phyloP scores from a whole-genome alignment of 2,329 filamentous ascomycete genomes.

The Trichoderma harzianum region DNA sequence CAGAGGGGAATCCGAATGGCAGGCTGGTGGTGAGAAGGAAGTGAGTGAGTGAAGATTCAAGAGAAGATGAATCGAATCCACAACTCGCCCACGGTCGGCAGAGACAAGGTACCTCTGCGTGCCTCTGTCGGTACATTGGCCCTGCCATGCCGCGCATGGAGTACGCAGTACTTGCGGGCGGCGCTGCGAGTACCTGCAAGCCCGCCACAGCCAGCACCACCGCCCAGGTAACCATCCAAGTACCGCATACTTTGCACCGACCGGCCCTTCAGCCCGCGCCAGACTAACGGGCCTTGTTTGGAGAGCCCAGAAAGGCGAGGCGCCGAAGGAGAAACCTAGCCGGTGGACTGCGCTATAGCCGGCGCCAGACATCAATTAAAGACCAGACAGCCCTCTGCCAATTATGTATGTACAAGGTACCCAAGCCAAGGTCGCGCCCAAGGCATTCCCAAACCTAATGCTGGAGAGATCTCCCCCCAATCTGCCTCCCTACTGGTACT shows the following conservation, averaged over 20 bases:
- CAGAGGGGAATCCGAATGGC: neutral
- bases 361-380: slow-evolving; percentile 14
- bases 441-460: slow-evolving; percentile 11
- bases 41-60: slow-evolving; percentile 26
- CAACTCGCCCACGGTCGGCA: slow-evolving; percentile 21
- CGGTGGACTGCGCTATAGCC: slow-evolving; percentile 15
- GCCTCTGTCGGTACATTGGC: slow-evolving; percentile 18
- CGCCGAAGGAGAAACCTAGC: slow-evolving; percentile 9
- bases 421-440: neutral
- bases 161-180: neutral
- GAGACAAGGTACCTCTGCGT: slow-evolving; percentile 15
- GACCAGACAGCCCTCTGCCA: neutral
- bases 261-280: slow-evolving; percentile 2
- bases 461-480: slow-evolving; percentile 14
- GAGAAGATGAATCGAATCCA: slow-evolving; percentile 23
- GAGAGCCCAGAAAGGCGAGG: slow-evolving; percentile 13
- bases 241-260: neutral
- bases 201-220: neutral
- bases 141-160: slow-evolving; percentile 13
- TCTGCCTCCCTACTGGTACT: slow-evolving; percentile 6
- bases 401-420: neutral
- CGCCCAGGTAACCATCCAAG: neutral
- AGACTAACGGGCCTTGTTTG: slow-evolving; percentile 8
- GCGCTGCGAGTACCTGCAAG: neutral
- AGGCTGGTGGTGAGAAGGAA: slow-evolving; percentile 16